Evolutionary conservation across 2,329 filamentous ascomycete species (phyloP).

Genomic region (Xylaria sp.): DNA sequence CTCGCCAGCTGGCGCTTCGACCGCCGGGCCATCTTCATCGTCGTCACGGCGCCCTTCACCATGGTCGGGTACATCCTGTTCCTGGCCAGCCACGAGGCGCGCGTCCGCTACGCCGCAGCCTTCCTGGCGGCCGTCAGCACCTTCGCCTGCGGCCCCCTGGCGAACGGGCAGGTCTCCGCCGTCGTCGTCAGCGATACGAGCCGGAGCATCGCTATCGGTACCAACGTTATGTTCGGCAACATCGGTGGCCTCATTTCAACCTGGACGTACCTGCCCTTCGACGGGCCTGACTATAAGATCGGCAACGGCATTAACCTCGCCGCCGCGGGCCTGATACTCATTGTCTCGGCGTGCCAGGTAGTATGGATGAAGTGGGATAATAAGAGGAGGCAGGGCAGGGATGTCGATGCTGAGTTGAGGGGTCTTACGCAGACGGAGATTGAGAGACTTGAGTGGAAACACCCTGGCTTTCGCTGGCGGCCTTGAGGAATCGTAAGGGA

Average conservation of each 20-base stretch:
- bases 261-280: constrained; percentile 72
- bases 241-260: constrained; percentile 75
- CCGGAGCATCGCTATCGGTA: constrained; percentile 72
- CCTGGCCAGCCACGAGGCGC: constrained; percentile 63
- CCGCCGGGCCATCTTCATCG: constrained; percentile 69
- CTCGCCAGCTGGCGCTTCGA: constrained; percentile 71
- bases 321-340: constrained; percentile 62
- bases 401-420: constrained; percentile 64
- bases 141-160: constrained; percentile 72
- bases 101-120: constrained; percentile 74
- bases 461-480: constrained; percentile 71
- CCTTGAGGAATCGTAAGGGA: constrained; percentile 42
- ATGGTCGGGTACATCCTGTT: constrained; percentile 80
- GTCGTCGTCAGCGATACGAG: constrained; percentile 79
- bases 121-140: constrained; percentile 75
- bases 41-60: constrained; percentile 68
- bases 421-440: constrained; percentile 62
- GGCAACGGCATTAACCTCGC: constrained; percentile 77
- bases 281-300: constrained; percentile 74
- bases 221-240: constrained; percentile 78
- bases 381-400: constrained; percentile 60
- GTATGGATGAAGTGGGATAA: constrained; percentile 73
- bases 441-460: constrained; percentile 69
- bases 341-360: constrained; percentile 60
- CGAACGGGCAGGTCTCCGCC: constrained; percentile 74